A percentile compares a stretch with the other conserved stretches of the same genome.
These are phyloP conservation scores for Prunus dulcis DNA, from an alignment of 306 rosid genomes.

Conservation along the genomic window DNA sequence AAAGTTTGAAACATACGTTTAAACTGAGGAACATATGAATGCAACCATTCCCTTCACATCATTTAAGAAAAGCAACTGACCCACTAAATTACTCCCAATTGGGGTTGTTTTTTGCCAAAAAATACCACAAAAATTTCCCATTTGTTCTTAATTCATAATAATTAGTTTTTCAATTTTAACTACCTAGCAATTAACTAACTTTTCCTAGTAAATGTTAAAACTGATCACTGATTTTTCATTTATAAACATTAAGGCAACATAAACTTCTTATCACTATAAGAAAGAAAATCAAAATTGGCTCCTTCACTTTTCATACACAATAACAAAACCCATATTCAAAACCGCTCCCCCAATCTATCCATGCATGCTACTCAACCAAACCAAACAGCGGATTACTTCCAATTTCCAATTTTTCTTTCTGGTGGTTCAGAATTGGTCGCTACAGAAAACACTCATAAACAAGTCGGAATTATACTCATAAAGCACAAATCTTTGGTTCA, in stretches of 20 bases:
- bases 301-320: background rate
- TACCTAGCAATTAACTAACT: background rate
- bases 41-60: slow-evolving; percentile 12
- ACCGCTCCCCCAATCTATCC: background rate
- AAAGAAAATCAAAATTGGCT: too few species aligned
- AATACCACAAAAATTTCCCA: too few species aligned
- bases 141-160: background rate
- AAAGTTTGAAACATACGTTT: slow-evolving; percentile 25
- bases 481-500: background rate
- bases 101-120: background rate
- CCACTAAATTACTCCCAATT: background rate
- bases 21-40: slow-evolving; percentile 21
- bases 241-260: background rate
- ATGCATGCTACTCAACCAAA: slow-evolving; percentile 1
- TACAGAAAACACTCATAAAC: background rate
- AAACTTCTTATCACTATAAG: background rate
- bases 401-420: background rate
- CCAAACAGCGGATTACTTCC: too few species aligned
- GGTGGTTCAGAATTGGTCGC: background rate
- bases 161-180: background rate
- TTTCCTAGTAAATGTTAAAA: background rate
- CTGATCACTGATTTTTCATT: background rate
- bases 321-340: background rate
- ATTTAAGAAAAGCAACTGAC: background rate
- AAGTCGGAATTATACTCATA: background rate